These are phyloP conservation scores for Penicillium mononematosum DNA, from an alignment of 495 filamentous ascomycete species.

Conservation along the genomic window DNA sequence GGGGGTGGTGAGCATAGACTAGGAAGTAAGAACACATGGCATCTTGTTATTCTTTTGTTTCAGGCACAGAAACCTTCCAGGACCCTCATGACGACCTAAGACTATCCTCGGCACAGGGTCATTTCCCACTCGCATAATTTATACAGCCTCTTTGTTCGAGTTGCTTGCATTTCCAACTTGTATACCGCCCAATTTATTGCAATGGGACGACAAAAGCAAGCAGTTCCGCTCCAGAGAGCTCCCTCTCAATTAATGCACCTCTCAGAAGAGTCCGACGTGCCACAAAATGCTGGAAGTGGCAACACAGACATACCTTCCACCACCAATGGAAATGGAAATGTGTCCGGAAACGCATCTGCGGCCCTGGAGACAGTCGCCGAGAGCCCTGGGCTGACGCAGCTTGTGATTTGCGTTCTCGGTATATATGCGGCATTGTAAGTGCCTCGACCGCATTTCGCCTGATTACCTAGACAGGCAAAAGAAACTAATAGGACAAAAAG, in stretches of 20 bases:
- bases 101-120: not conserved
- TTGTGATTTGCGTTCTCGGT: conserved; percentile 82
- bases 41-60: conserved; percentile 27
- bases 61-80: conserved; percentile 4
- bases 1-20: conserved; percentile 29
- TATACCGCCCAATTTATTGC: conserved; percentile 8
- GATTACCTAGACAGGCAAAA: not conserved
- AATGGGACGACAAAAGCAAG: conserved; percentile 75
- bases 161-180: conserved; percentile 2
- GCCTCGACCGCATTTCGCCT: not conserved
- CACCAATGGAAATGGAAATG: conserved; percentile 45
- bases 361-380: conserved; percentile 33
- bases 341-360: conserved; percentile 27
- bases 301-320: conserved; percentile 14
- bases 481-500: conserved; percentile 47
- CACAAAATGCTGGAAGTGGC: conserved; percentile 32
- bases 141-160: not conserved
- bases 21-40: conserved; percentile 45
- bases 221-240: conserved; percentile 62
- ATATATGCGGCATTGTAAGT: conserved; percentile 96
- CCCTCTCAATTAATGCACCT: conserved; percentile 58
- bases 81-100: not conserved
- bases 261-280: conserved; percentile 31
- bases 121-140: not conserved
- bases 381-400: conserved; percentile 61